Percentiles rank a stretch among this genome's conserved stretches.
These are phyloP conservation scores for Lepidium africanum DNA, from an alignment of 345 rosid genomes.

Conservation along the genomic window DNA sequence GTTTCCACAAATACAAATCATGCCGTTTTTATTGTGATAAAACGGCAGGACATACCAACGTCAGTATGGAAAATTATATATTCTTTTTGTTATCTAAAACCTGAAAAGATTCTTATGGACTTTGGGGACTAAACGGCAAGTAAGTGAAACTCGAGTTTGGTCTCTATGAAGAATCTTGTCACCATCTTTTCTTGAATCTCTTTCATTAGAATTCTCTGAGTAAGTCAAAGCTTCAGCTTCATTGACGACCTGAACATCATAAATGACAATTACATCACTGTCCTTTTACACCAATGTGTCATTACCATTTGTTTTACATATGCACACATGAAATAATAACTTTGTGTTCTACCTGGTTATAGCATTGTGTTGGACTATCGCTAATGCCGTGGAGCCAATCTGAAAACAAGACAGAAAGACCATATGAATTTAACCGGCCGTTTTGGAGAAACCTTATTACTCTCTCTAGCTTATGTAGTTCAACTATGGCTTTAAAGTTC, in stretches of 20 bases:
- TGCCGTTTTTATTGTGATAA: not conserved
- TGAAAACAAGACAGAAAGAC: conserved; percentile 23
- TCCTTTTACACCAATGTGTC: not conserved
- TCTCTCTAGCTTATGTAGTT: not conserved
- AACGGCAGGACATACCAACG: not conserved
- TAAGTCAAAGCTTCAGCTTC: conserved; percentile 36
- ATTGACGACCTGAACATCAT: conserved; percentile 26
- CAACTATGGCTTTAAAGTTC: not conserved
- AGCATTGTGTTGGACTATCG: conserved; percentile 43
- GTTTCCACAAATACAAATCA: not conserved
- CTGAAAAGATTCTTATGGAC: conserved; percentile 70
- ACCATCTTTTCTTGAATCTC: conserved; percentile 15
- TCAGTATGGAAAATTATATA: not conserved
- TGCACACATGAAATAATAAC: not conserved
- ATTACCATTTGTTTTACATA: not conserved
- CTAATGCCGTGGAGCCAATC: conserved; percentile 81
- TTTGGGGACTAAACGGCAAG: conserved; percentile 67
- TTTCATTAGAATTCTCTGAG: conserved; percentile 23
- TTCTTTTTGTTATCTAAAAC: conserved; percentile 25
- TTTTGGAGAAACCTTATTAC: not conserved
- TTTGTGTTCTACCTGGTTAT: conserved; percentile 36
- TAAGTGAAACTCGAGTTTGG: conserved; percentile 51
- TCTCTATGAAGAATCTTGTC: conserved; percentile 39
- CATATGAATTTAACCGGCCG: not conserved
- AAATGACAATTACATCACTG: not conserved